Conservation (phyloP, 2,329 filamentous ascomycete species). For the Trichoderma lentiforme region DNA sequence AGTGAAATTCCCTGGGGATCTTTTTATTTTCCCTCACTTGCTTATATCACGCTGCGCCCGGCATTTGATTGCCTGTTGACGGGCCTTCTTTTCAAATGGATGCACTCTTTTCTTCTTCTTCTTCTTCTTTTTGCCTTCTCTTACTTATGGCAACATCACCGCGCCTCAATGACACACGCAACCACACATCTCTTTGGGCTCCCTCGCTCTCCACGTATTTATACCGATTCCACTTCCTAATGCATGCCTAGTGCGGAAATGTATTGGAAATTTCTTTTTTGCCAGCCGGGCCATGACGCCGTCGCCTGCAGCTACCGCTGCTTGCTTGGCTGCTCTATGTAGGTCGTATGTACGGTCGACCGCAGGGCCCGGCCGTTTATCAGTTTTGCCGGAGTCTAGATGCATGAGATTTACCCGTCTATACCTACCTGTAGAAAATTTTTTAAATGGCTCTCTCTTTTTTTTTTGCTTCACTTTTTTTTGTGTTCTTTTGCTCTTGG, state of each 20-base stretch:
- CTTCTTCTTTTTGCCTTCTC: background rate
- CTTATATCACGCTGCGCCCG: background rate
- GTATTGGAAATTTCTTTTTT: constrained; percentile 17
- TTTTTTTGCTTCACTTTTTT: background rate
- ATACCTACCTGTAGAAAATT: background rate
- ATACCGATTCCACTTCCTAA: constrained; percentile 16
- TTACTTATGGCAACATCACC: background rate
- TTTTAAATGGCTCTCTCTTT: background rate
- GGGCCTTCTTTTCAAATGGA: background rate
- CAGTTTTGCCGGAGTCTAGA: constrained; percentile 9
- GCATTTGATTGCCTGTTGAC: background rate
- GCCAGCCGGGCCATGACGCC: constrained; percentile 5
- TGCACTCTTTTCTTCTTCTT: background rate
- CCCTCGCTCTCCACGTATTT: background rate
- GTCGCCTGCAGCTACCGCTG: constrained; percentile 1
- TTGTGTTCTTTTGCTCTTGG: background rate
- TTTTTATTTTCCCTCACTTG: background rate
- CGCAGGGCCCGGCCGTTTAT: constrained; percentile 1
- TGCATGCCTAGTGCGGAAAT: constrained; percentile 17
- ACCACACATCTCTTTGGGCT: background rate
- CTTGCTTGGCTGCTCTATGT: background rate
- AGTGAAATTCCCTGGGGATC: background rate
- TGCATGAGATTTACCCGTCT: background rate
- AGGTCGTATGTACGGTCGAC: background rate
- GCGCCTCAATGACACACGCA: background rate